phyloP scores from a whole-genome alignment of 1,284 basidiomycete species.

The Ceratobasidium theobromae region DNA sequence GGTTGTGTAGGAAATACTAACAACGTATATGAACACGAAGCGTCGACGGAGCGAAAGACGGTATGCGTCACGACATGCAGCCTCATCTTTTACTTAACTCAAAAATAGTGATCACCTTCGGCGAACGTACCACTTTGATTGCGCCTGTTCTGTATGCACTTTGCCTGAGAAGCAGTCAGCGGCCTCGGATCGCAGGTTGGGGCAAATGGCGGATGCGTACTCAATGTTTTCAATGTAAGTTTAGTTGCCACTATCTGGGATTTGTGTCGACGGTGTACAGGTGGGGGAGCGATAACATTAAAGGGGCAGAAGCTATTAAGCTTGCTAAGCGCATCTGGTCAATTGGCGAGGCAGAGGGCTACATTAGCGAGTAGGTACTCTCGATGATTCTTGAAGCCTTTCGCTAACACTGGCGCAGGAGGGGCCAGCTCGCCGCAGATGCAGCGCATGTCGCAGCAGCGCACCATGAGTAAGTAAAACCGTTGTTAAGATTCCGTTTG shows the following conservation, averaged over 20 bases:
- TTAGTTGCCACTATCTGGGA: background rate
- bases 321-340: conserved; percentile 55
- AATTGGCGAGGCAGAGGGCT: conserved; percentile 59
- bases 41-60: conserved; percentile 53
- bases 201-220: conserved; percentile 50
- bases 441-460: conserved; percentile 58
- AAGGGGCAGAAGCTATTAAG: conserved; percentile 52
- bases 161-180: conserved; percentile 50
- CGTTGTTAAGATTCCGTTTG: background rate
- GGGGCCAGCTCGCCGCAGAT: conserved; percentile 61
- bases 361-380: conserved; percentile 54
- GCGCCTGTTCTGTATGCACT: conserved; percentile 58
- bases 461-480: conserved; percentile 61
- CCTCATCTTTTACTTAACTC: background rate
- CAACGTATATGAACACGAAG: conserved; percentile 60
- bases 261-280: conserved; percentile 44
- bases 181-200: conserved; percentile 51
- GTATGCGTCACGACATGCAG: conserved; percentile 41
- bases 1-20: conserved; percentile 55
- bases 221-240: conserved; percentile 20
- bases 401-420: conserved; percentile 31
- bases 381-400: background rate
- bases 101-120: conserved; percentile 49
- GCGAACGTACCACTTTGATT: conserved; percentile 57
- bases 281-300: conserved; percentile 51